Conservation (phyloP, 331 rosid genomes). For the Stylosanthes scabra region DNA sequence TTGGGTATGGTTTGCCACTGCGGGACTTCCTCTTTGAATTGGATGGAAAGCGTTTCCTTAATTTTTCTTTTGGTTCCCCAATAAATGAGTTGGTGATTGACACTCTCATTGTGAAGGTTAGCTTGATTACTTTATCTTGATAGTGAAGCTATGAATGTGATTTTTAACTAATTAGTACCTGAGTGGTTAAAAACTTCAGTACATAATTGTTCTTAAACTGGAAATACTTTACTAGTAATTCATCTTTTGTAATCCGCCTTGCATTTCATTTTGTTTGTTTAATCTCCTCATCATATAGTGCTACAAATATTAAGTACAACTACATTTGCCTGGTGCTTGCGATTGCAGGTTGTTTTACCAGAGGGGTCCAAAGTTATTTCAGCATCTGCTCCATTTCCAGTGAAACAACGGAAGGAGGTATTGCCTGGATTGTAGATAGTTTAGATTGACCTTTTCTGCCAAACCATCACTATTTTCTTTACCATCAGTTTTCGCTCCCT, state of each 20-base stretch:
- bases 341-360: slow-evolving; percentile 92
- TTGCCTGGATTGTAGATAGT: not conserved
- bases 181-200: not conserved
- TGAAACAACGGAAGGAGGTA: slow-evolving; percentile 87
- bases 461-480: slow-evolving; percentile 15
- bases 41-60: slow-evolving; percentile 80
- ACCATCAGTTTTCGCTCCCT: slow-evolving; percentile 11
- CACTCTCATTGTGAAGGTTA: slow-evolving; percentile 81
- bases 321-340: slow-evolving; percentile 36
- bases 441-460: slow-evolving; percentile 12
- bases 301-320: slow-evolving; percentile 30
- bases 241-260: slow-evolving; percentile 4
- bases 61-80: slow-evolving; percentile 84
- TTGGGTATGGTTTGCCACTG: slow-evolving; percentile 95
- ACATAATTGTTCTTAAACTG: slow-evolving; percentile 13
- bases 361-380: slow-evolving; percentile 90
- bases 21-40: slow-evolving; percentile 74
- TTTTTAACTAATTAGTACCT: slow-evolving; percentile 7
- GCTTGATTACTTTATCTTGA: slow-evolving; percentile 26
- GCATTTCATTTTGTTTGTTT: slow-evolving; percentile 6
- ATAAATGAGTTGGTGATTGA: slow-evolving; percentile 78
- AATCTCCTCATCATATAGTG: slow-evolving; percentile 7
- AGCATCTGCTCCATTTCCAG: slow-evolving; percentile 74
- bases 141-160: slow-evolving; percentile 6
- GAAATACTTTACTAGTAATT: not conserved